Base-by-base conservation (phyloP, 345 rosid genomes). In the Hirschfeldia incana region DNA sequence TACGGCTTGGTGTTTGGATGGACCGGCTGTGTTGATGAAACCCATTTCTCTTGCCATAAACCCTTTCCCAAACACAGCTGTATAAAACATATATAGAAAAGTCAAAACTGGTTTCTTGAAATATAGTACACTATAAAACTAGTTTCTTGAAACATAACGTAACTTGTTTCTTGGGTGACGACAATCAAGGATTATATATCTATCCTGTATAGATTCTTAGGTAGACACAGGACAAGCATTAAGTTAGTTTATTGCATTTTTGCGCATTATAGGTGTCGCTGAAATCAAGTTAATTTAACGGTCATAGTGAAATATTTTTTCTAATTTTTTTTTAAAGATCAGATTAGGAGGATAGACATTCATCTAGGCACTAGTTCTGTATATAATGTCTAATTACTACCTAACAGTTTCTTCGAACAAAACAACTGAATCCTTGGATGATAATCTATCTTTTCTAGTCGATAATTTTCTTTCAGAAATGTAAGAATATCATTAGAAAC, bases 1-100 rank as follows among this genome's bases (percentile, higher is more conserved):
- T 44, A 94, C 98, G 3, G 94, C 97, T 80, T 92, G 96, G 33
- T 90, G 94, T 85, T 92, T 92, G 9, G 61, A 36, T 32, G 97
- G 76, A 10, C 97, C 95, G 0, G 97, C 97, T 1, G 92, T 90
- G 87, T 92, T 92, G 11, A 44, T 69, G 82, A 92, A 87, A 0
- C 88, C 86, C 87, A 90, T 89, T 29, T 89, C 97, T 67, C 83
- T 63, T 2, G 91, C 95, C 64, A 90, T 76, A 82, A 89, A 90
- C 8, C 90, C 92, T 81, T 85, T 77, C 1, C 97, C 93, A 9
- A 92, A 86, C 16, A 87, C 94, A 29, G 94, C 97, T 92, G 88
- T 70, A 27, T 1, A 30, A 16, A 57, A 72, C 33, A 81, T 11
- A 61, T 11, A 0, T 13, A 67, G 51, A n/a, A 5, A 67, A 8